These are phyloP conservation scores for Bipolaris victoriae DNA, from an alignment of 2,329 filamentous ascomycete genomes.

Conservation along the genomic window DNA sequence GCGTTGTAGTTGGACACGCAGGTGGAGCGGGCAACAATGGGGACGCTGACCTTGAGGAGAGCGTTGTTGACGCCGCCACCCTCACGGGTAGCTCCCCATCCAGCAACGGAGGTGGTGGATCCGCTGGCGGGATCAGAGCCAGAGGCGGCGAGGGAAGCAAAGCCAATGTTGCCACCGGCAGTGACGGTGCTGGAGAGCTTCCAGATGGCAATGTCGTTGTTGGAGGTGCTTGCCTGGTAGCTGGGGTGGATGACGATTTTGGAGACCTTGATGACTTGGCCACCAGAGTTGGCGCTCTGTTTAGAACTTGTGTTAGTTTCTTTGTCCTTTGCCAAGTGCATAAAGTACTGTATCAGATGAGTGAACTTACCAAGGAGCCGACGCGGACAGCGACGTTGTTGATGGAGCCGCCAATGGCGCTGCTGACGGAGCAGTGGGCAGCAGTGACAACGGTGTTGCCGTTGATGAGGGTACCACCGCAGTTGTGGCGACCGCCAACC, in stretches of 20 bases:
- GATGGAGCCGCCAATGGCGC: conserved; percentile 23
- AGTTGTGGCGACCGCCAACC: conserved; percentile 30
- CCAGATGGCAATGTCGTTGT: conserved; percentile 36
- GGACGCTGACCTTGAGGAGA: conserved; percentile 39
- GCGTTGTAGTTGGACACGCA: conserved; percentile 30
- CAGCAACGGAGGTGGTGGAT: conserved; percentile 29
- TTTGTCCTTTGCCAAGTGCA: no score
- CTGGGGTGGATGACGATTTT: conserved; percentile 28
- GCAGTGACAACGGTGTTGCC: conserved; percentile 38
- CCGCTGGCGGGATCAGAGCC: conserved; percentile 33
- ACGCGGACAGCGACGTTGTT: conserved; percentile 23
- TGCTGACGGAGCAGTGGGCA: conserved; percentile 34
- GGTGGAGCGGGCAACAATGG: conserved; percentile 33
- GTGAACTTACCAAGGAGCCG: conserved; percentile 28
- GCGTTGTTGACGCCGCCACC: conserved; percentile 17
- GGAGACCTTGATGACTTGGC: conserved; percentile 26
- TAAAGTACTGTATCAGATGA: not conserved
- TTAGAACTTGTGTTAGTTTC: not conserved
- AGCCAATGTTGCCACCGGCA: conserved; percentile 33
- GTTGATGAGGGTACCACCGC: conserved; percentile 38
- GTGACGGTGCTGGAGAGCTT: conserved; percentile 33
- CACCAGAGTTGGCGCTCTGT: conserved; percentile 30
- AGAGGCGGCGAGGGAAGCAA: conserved; percentile 29
- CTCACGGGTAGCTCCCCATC: conserved; percentile 31
- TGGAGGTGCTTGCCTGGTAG: conserved; percentile 21